Evolutionary conservation across 495 filamentous ascomycete species (phyloP).

Genomic region (Polyplosphaeria fusca): DNA sequence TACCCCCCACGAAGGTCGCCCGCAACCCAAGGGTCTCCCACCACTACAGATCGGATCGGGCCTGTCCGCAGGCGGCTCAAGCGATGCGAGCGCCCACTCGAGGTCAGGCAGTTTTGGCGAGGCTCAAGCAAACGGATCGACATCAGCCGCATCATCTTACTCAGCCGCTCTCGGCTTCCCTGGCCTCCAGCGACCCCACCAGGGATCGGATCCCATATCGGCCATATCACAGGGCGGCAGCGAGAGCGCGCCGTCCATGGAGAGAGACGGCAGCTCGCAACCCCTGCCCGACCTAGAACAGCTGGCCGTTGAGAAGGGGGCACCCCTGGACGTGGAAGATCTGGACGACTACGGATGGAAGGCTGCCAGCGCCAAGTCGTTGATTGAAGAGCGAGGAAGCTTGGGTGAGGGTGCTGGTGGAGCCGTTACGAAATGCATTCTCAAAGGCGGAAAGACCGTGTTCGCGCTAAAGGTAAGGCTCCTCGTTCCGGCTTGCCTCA

Average conservation of each 20-base stretch:
- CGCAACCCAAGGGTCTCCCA: constrained; percentile 51
- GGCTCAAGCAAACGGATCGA: constrained; percentile 68
- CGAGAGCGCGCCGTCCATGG: constrained; percentile 66
- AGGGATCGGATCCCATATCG: constrained; percentile 80
- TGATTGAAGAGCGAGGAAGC: constrained; percentile 83
- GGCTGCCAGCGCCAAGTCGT: constrained; percentile 81
- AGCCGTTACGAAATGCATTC: constrained; percentile 84
- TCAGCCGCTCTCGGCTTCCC: constrained; percentile 69
- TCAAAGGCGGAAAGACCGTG: constrained; percentile 86
- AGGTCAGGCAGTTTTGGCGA: constrained; percentile 72
- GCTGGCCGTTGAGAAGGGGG: constrained; percentile 72
- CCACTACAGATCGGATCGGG: constrained; percentile 47
- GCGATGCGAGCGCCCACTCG: constrained; percentile 72
- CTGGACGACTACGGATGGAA: constrained; percentile 93
- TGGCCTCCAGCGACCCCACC: constrained; percentile 53
- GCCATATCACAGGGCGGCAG: constrained; percentile 63
- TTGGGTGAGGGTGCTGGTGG: constrained; percentile 94
- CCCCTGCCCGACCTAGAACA: constrained; percentile 67
- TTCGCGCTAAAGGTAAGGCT: constrained; percentile 88
- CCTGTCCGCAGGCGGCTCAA: constrained; percentile 54
- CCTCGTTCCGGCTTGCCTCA: constrained; percentile 6
- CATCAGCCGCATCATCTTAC: constrained; percentile 77
- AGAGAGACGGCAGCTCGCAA: constrained; percentile 68
- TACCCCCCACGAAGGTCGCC: constrained; percentile 58
- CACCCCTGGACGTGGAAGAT: constrained; percentile 83